Evolutionary conservation across 257 asterid species (phyloP).

Genomic region (Solanum corneliomulleri): DNA sequence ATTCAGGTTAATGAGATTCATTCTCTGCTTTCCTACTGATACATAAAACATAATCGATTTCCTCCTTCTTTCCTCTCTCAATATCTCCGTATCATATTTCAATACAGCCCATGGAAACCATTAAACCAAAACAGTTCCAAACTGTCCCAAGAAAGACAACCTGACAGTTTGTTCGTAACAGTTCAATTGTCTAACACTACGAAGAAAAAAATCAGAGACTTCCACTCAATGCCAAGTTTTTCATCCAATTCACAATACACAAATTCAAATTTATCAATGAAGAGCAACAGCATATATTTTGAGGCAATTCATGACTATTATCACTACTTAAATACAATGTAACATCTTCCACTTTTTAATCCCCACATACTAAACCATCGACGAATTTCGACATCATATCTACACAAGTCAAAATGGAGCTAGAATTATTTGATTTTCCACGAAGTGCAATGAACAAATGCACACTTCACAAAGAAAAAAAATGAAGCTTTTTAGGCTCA

Average conservation of each 20-base stretch:
- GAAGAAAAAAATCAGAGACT: background rate
- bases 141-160: background rate
- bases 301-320: background rate
- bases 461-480: background rate
- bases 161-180: background rate
- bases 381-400: background rate
- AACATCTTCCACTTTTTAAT: background rate
- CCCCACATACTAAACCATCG: background rate
- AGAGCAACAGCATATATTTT: background rate
- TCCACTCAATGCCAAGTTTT: background rate
- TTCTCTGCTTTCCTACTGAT: background rate
- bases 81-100: background rate
- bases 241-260: background rate
- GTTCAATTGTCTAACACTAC: background rate
- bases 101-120: background rate
- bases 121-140: background rate
- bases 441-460: background rate
- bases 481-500: no score
- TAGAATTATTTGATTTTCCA: background rate
- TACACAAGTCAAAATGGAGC: background rate
- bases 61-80: background rate
- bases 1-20: background rate
- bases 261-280: background rate
- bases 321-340: background rate
- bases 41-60: background rate